phyloP scores from a whole-genome alignment of 352 stramenopile genomes.

The Phytophthora tentaculata region DNA sequence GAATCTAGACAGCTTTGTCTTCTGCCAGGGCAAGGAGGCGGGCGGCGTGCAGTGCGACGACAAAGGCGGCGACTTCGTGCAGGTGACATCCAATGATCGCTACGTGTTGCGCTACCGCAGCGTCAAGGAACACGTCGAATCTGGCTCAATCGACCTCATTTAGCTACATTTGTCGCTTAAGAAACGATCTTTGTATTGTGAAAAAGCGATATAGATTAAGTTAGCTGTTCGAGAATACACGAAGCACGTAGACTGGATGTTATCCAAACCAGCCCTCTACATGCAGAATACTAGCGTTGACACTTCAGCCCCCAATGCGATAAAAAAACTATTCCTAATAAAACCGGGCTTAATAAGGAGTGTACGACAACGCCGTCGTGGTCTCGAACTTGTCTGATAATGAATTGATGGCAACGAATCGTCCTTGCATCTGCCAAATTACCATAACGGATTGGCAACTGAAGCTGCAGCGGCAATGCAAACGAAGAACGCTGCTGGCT shows the following conservation, averaged over 20 bases:
- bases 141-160: slow-evolving; percentile 60
- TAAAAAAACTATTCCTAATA: slow-evolving; percentile 33
- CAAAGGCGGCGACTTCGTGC: slow-evolving; percentile 67
- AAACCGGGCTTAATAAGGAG: slow-evolving; percentile 9
- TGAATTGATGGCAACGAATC: slow-evolving; percentile 14
- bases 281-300: slow-evolving; percentile 20
- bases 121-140: slow-evolving; percentile 62
- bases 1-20: slow-evolving; percentile 83
- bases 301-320: slow-evolving; percentile 15
- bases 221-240: slow-evolving; percentile 42
- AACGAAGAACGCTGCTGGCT: slow-evolving; percentile 73
- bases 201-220: slow-evolving; percentile 43
- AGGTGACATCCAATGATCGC: slow-evolving; percentile 63
- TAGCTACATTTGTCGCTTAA: slow-evolving; percentile 18
- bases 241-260: slow-evolving; percentile 18
- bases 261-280: slow-evolving; percentile 11
- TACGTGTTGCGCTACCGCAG: slow-evolving; percentile 79
- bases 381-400: slow-evolving; percentile 34
- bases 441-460: slow-evolving; percentile 70
- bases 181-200: slow-evolving; percentile 2
- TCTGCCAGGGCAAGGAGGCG: slow-evolving; percentile 71
- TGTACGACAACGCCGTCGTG: slow-evolving; percentile 7
- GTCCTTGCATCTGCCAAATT: slow-evolving; percentile 11
- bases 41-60: slow-evolving; percentile 76
- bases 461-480: slow-evolving; percentile 68